Evolutionary conservation across 2,329 filamentous ascomycete genomes (phyloP).

Genomic region (Zelopaecilomyces penicillatus): DNA sequence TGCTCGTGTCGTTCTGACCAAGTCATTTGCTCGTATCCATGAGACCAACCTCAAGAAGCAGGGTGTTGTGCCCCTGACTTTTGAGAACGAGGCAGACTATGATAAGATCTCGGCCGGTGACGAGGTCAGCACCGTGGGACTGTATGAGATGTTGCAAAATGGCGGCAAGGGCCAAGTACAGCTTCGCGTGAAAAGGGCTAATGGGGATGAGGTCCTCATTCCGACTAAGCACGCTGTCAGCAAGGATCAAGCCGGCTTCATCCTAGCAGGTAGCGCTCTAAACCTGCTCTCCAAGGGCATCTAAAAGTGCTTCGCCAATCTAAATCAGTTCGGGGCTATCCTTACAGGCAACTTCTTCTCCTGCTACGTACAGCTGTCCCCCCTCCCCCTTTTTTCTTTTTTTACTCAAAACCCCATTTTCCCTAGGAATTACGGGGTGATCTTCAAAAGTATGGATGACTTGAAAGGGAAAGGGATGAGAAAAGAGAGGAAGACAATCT

Average conservation of each 20-base stretch:
- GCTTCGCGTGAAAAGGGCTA: conserved; percentile 54
- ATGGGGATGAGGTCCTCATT: conserved; percentile 59
- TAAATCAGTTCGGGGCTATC: no score
- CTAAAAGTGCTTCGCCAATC: conserved; percentile 9
- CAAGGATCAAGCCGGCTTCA: conserved; percentile 83
- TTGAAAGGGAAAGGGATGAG: no score
- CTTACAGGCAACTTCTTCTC: no score
- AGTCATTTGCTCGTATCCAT: conserved; percentile 86
- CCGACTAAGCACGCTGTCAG: conserved; percentile 82
- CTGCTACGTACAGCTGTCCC: no score
- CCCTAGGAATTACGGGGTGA: no score
- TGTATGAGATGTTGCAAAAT: conserved; percentile 71
- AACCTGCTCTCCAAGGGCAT: conserved; percentile 69
- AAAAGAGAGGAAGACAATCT: no score
- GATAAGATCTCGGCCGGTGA: conserved; percentile 77
- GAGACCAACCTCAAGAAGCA: conserved; percentile 97
- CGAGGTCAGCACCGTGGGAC: conserved; percentile 69
- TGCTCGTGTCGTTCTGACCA: conserved; percentile 72
- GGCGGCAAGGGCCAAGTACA: conserved; percentile 71
- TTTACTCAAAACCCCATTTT: no score
- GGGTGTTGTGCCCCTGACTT: conserved; percentile 88
- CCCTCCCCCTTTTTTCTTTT: no score
- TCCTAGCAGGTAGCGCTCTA: conserved; percentile 86
- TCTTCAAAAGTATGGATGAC: no score
- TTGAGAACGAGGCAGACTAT: conserved; percentile 82